phyloP scores from a whole-genome alignment of 148 eudicot species.

The Cornus suecica region DNA sequence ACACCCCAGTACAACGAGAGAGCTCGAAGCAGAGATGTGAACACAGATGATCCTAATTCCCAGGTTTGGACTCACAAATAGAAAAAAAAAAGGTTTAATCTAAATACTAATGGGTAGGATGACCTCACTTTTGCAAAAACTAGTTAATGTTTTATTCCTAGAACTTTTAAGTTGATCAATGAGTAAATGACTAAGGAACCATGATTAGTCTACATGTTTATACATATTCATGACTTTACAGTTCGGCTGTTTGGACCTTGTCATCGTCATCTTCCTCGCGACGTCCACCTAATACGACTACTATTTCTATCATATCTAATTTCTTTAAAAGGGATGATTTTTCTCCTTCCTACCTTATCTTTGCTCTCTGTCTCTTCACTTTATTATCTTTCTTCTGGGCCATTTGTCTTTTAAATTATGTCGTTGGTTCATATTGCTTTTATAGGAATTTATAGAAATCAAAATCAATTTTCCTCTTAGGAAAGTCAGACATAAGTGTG shows the following conservation, averaged over 20 bases:
- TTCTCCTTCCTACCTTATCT: no score
- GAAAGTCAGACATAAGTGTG: background rate
- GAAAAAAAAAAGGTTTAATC: background rate
- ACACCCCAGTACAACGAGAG: conserved; percentile 13
- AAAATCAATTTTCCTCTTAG: background rate
- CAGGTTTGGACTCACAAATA: conserved; percentile 41
- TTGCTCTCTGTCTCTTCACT: no score
- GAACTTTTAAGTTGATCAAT: background rate
- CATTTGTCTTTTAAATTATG: background rate
- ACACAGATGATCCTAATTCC: conserved; percentile 23
- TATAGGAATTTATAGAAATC: background rate
- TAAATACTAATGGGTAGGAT: background rate
- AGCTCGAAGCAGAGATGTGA: conserved; percentile 23
- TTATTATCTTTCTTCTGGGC: background rate
- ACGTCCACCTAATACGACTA: no score
- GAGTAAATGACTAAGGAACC: background rate
- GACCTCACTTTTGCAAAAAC: background rate
- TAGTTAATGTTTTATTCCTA: background rate
- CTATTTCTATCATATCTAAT: no score
- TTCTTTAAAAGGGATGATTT: no score
- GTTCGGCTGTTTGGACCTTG: background rate
- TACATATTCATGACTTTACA: background rate
- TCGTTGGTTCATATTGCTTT: no score
- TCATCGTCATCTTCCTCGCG: no score
- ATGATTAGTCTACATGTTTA: background rate